phyloP scores from a whole-genome alignment of 345 rosid genomes.

The Citrus reticulata region DNA sequence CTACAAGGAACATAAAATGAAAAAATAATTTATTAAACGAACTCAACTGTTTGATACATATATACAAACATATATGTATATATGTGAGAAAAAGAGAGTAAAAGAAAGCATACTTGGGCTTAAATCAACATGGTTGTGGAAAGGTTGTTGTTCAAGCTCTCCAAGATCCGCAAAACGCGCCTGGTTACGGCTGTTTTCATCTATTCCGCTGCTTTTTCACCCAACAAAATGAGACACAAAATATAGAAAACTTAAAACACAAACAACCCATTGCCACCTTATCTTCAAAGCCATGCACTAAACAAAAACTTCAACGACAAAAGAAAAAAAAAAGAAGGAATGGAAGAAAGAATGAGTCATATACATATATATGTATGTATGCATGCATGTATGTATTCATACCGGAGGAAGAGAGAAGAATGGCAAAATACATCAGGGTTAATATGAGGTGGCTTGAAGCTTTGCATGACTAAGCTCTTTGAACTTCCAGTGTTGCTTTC shows the following conservation, averaged over 20 bases:
- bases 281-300: constrained; percentile 12
- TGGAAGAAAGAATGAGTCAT: background rate
- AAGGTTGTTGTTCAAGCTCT: constrained; percentile 77
- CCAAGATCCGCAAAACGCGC: constrained; percentile 56
- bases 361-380: too few relatives aligned
- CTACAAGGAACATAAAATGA: constrained; percentile 17
- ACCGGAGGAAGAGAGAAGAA: constrained; percentile 74
- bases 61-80: background rate
- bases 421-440: constrained; percentile 58
- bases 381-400: background rate
- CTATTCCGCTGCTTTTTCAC: constrained; percentile 38
- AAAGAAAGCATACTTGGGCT: constrained; percentile 57
- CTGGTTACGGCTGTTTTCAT: constrained; percentile 34
- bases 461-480: constrained; percentile 44
- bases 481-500: background rate
- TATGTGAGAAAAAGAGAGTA: background rate
- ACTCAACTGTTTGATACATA: background rate
- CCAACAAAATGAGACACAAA: constrained; percentile 4
- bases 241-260: background rate
- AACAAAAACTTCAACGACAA: background rate
- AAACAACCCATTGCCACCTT: background rate
- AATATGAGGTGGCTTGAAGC: constrained; percentile 59
- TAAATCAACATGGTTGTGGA: constrained; percentile 65
- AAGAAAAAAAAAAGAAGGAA: background rate
- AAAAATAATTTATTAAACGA: background rate